Percentiles rank a stretch among this genome's conserved stretches.
phyloP scores from a whole-genome alignment of 306 rosid genomes.

The Vigna nakashimae region DNA sequence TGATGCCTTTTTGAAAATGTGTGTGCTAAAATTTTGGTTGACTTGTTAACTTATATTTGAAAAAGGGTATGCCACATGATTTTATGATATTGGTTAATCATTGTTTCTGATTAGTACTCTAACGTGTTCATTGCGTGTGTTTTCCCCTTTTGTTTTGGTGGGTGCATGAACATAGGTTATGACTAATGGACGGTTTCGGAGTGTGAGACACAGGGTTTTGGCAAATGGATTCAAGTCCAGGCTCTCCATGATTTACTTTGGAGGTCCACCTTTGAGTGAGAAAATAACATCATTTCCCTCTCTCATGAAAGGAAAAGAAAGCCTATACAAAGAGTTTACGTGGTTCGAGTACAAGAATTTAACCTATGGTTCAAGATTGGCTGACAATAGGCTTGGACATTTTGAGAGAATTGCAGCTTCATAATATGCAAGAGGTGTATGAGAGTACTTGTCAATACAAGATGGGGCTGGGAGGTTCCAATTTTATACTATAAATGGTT shows the following conservation, averaged over 20 bases:
- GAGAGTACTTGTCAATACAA: slow-evolving; percentile 38
- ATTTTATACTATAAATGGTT: slow-evolving; percentile 14
- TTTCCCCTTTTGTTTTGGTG: background rate
- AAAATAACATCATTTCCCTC: slow-evolving; percentile 89
- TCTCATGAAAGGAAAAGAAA: slow-evolving; percentile 77
- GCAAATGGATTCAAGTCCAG: slow-evolving; percentile 73
- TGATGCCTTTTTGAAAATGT: background rate
- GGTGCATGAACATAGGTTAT: slow-evolving; percentile 65
- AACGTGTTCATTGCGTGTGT: slow-evolving; percentile 20
- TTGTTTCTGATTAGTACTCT: slow-evolving; percentile 10
- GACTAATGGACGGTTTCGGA: slow-evolving; percentile 89
- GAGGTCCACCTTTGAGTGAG: slow-evolving; percentile 90
- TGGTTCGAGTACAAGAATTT: slow-evolving; percentile 92
- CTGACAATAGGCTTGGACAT: slow-evolving; percentile 84
- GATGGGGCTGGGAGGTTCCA: background rate
- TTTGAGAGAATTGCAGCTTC: slow-evolving; percentile 83
- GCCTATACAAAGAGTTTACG: slow-evolving; percentile 91
- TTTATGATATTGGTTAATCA: slow-evolving; percentile 6
- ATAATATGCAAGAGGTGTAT: slow-evolving; percentile 35
- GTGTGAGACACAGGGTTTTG: slow-evolving; percentile 90
- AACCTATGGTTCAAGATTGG: slow-evolving; percentile 61
- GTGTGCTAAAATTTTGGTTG: slow-evolving; percentile 7
- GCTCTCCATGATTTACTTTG: slow-evolving; percentile 90
- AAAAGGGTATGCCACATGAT: slow-evolving; percentile 9
- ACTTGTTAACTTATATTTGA: slow-evolving; percentile 27